A percentile compares a stretch with the other conserved stretches of the same genome.
These are phyloP conservation scores for Mycena citricolor DNA, from an alignment of 1,284 basidiomycete species.

Conservation along the genomic window DNA sequence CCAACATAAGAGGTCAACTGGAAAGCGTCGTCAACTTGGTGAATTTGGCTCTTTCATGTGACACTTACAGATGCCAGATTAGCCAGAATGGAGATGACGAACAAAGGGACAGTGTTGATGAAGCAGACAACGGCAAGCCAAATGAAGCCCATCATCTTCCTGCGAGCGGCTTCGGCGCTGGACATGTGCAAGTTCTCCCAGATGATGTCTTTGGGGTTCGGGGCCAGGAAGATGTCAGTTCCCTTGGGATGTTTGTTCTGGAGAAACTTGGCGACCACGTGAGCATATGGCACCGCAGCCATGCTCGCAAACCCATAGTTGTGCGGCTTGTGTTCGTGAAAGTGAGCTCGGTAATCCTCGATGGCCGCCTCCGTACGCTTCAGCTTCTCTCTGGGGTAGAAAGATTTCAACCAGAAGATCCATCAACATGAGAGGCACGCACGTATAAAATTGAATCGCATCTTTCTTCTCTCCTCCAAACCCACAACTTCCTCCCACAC, in stretches of 20 bases:
- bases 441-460: constrained; percentile 72
- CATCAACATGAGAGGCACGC: not conserved
- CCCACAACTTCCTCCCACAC: constrained; percentile 71
- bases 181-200: constrained; percentile 72
- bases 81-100: constrained; percentile 61
- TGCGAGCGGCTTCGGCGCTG: constrained; percentile 49
- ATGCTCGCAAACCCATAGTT: constrained; percentile 71
- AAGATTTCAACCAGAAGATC: constrained; percentile 42
- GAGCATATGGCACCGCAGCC: constrained; percentile 68
- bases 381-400: constrained; percentile 39
- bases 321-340: constrained; percentile 53
- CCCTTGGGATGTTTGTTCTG: constrained; percentile 47
- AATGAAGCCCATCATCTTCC: constrained; percentile 61
- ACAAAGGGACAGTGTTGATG: constrained; percentile 71
- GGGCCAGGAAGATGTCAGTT: constrained; percentile 48
- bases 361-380: constrained; percentile 54
- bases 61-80: constrained; percentile 55
- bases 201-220: constrained; percentile 60
- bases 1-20: not conserved
- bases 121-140: constrained; percentile 63
- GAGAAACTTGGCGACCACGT: constrained; percentile 52
- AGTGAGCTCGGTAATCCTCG: constrained; percentile 51
- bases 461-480: constrained; percentile 76
- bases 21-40: not conserved
- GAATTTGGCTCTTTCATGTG: too few relatives aligned